phyloP scores from a whole-genome alignment of 129 eudicot genomes.

The Flaveria robusta region DNA sequence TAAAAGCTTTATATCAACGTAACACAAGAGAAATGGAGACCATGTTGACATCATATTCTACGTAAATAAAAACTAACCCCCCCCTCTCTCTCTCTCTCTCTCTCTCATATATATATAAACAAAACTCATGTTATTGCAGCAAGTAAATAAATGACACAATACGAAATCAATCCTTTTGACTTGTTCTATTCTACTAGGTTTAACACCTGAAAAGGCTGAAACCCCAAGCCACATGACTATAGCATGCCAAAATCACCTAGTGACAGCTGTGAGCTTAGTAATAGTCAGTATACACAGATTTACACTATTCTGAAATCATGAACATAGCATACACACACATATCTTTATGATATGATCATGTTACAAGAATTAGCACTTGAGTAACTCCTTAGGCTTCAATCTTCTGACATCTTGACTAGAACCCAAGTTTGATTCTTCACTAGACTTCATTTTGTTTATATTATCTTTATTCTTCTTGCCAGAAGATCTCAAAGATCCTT shows the following conservation, averaged over 20 bases:
- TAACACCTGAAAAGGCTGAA: background rate
- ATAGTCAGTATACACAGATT: background rate
- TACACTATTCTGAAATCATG: background rate
- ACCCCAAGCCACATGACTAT: background rate
- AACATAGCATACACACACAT: background rate
- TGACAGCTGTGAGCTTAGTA: background rate
- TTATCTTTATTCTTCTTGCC: conserved; percentile 56
- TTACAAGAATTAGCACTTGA: conserved; percentile 27
- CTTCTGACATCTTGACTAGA: conserved; percentile 26
- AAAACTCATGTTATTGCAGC: background rate
- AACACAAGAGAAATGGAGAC: background rate
- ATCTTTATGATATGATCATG: background rate
- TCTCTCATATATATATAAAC: background rate
- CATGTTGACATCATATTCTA: background rate
- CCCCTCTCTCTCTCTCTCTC: too few relatives aligned
- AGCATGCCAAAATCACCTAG: background rate
- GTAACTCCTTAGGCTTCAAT: conserved; percentile 35
- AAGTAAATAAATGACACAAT: background rate
- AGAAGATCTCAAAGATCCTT: conserved; percentile 75
- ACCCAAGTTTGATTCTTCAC: conserved; percentile 16
- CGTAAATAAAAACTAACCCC: too few relatives aligned
- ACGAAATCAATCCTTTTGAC: too few relatives aligned
- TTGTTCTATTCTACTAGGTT: background rate
- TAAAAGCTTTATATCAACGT: background rate
- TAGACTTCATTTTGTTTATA: conserved; percentile 21